Evolutionary conservation across 345 rosid species (phyloP), one percentile per base, ranked within the genome.

Genomic region (Eucalyptus cloeziana): DNA sequence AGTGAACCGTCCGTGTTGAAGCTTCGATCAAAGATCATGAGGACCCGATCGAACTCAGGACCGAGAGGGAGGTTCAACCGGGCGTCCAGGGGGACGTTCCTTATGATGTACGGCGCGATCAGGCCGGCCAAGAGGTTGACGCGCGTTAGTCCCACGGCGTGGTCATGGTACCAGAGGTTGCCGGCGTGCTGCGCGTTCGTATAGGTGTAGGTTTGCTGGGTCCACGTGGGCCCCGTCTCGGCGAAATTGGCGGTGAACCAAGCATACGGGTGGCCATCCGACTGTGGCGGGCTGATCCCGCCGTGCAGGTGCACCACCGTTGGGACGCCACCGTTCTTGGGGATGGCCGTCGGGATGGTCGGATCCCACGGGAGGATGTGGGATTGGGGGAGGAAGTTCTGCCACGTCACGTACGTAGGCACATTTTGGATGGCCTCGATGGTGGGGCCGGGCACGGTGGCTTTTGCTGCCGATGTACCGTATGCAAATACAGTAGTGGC

Each of bases 301-400:
- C 98, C 98, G 45, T 96, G 99, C 89, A 97, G 95, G 91, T 97
- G 99, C 88, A 96, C 98, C 21, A 96, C 98, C 3, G 98, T 95
- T 37, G 99, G 97, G 16, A 97, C 87, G n/a, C 99, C 98, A 54
- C 91, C 91, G 81, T 89, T 91, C 79, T 56, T 86, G 51, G 97
- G 97, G 4, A 88, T 83, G 16, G 98, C 98, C 0, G 96, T 95
- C 4, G 95, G 96, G 87, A 96, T 94, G 1, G 98, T 97, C 4
- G 94, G 94, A 90, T 96, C 99, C 98, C 96, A 97, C 2, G 97
- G 98, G 58, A 97, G 96, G 62, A 97, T 93, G 91, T 97, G 98
- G 71, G 90, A 79, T 81, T 93, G 56, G 89, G 97, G 98, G 90
- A 97, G 99, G 92, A 92, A 93, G 90, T 97, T 97, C 60, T 88